Evolutionary conservation across 2,329 filamentous ascomycete species (phyloP), one percentile per base, ranked within the genome.

Genomic region (Madurella fahalii): DNA sequence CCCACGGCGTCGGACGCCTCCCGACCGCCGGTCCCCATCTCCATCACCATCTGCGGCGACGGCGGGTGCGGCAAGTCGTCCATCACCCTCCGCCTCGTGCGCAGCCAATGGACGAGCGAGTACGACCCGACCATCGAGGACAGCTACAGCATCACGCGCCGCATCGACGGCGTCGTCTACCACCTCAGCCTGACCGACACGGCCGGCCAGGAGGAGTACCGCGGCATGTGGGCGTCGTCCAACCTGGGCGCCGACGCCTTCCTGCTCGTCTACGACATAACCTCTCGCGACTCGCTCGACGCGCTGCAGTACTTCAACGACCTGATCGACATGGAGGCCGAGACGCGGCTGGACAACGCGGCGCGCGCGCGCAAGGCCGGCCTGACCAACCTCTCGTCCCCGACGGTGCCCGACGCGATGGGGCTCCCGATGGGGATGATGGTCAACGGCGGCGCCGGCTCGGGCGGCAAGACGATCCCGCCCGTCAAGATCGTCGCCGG

Each of bases 151-250:
- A 85, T 94, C 58, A 92, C 89, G 47, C 87, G 89, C 62, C 82
- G 80, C 64, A 84, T 94, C 69, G 89, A 93, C 65, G 89, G 89
- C 66, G 79, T 93, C 50, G 84, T 83, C 48, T 93, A 92, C 77
- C 86, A 89, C 70, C 83, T 94, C 37, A 79, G 81, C 47, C 80
- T 94, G 47, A 93, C 88, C 56, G 89, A 94, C 75, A 93, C 89
- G 1, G 89, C 89, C 25, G 89, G 89, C n/a, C 89, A 94, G 70
- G 89, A 94, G 73, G 89, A 94, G 73, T 94, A 94, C 74, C 86
- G 89, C 62, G 86, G 87, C 63, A 89, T 94, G 77, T 94, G 89
- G 89, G 88, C 87, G 1, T 80, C 84, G 34, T 85, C 85, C 20
- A 93, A 92, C 69, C 81, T 93, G 15, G 80, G 83, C 67, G 86